Evolutionary conservation across 805 yeast species (phyloP).

Genomic region (Kodamaea jinghongensis): DNA sequence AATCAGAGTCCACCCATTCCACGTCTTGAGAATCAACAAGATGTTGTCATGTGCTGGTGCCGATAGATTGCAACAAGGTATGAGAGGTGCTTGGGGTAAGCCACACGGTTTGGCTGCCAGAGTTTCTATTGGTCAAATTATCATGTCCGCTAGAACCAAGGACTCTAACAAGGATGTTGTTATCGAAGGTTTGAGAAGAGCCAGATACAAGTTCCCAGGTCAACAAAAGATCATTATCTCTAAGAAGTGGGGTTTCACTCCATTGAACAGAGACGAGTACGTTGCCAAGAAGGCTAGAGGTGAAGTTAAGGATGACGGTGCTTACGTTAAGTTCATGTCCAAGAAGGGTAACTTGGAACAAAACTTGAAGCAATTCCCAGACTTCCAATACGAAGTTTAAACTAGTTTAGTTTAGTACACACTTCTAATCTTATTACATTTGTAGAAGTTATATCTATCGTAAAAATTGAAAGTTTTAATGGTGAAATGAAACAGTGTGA

Average conservation of each 20-base stretch:
- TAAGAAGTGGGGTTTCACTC: constrained; percentile 99
- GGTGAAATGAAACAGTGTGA: too few relatives aligned
- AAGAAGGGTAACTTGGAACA: constrained; percentile 92
- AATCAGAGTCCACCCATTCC: constrained; percentile 99
- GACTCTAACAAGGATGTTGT: constrained; percentile 97
- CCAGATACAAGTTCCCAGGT: constrained; percentile 99
- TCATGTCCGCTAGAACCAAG: constrained; percentile 97
- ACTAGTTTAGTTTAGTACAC: constrained; percentile 8
- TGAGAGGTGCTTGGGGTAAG: constrained; percentile 99
- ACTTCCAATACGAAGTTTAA: constrained; percentile 58
- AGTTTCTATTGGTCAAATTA: constrained; percentile 97
- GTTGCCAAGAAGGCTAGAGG: constrained; percentile 91
- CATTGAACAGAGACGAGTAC: constrained; percentile 96
- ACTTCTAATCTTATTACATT: not conserved
- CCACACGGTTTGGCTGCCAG: constrained; percentile 99
- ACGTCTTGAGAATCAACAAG: constrained; percentile 99
- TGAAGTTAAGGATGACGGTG: constrained; percentile 99
- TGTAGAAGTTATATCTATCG: too few relatives aligned
- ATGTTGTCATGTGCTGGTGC: constrained; percentile 99
- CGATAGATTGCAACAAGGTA: constrained; percentile 99
- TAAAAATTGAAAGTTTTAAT: too few relatives aligned
- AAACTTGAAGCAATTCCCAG: constrained; percentile 94
- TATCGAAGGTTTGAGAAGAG: constrained; percentile 99
- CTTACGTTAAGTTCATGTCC: constrained; percentile 97
- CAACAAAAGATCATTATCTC: constrained; percentile 99